Evolutionary conservation across 331 rosid species (phyloP).

Genomic region (Rhamnella rubrinervis): DNA sequence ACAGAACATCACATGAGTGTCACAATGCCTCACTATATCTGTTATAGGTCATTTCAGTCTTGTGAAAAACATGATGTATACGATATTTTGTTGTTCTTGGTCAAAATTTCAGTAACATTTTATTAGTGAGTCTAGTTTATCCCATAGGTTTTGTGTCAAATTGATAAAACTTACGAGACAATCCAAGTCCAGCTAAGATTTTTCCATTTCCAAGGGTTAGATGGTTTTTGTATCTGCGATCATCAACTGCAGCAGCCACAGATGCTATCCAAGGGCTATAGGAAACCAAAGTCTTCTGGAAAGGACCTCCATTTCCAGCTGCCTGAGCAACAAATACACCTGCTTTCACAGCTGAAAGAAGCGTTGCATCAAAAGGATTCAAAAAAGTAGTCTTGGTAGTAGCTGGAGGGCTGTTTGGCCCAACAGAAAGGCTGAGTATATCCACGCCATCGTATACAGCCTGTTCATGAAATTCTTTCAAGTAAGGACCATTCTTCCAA

Average conservation of each 20-base stretch:
- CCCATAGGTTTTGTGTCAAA: neutral
- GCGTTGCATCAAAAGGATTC: slow-evolving; percentile 99
- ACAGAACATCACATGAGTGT: neutral
- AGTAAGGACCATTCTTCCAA: slow-evolving; percentile 7
- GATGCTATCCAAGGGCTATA: slow-evolving; percentile 99
- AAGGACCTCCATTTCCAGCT: slow-evolving; percentile 99
- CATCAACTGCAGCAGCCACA: slow-evolving; percentile 98
- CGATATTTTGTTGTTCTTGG: too few relatives aligned
- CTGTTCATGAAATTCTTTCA: slow-evolving; percentile 49
- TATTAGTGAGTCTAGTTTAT: too few relatives aligned
- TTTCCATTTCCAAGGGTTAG: slow-evolving; percentile 89
- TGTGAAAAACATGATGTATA: too few relatives aligned
- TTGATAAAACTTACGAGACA: slow-evolving; percentile 78
- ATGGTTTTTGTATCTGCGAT: slow-evolving; percentile 97
- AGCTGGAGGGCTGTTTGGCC: slow-evolving; percentile 97
- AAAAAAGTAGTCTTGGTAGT: slow-evolving; percentile 80
- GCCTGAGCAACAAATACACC: slow-evolving; percentile 99
- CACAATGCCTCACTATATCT: neutral
- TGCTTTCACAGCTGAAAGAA: slow-evolving; percentile 98
- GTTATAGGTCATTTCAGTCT: neutral
- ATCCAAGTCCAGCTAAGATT: slow-evolving; percentile 80
- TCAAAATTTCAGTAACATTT: too few relatives aligned
- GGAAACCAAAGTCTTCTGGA: slow-evolving; percentile 92
- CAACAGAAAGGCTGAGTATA: slow-evolving; percentile 97
- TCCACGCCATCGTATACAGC: slow-evolving; percentile 98